Evolutionary conservation across 345 rosid species (phyloP).

Genomic region (Citrus inodora): DNA sequence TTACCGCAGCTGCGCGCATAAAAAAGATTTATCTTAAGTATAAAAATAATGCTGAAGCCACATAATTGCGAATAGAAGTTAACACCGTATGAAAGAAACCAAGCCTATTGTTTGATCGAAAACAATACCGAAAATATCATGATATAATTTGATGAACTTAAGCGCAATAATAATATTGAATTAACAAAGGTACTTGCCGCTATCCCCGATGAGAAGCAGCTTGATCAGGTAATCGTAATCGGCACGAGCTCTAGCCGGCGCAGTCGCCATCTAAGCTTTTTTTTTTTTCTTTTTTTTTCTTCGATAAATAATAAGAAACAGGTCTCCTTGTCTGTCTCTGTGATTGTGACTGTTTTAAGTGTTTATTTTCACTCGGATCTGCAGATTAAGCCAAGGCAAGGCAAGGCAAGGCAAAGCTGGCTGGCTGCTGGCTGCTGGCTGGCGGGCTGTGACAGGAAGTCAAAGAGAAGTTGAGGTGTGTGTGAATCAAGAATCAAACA

Average conservation of each 20-base stretch:
- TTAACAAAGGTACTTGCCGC: slow-evolving; percentile 26
- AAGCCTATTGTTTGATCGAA: not conserved
- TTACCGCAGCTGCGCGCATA: no score
- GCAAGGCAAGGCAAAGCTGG: not conserved
- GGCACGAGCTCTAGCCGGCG: slow-evolving; percentile 51
- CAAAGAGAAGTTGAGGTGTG: not conserved
- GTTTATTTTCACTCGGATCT: slow-evolving; percentile 6
- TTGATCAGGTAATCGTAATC: slow-evolving; percentile 52
- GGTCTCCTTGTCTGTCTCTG: not conserved
- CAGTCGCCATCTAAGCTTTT: slow-evolving; percentile 34
- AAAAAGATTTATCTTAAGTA: no score
- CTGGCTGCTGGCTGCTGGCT: not conserved
- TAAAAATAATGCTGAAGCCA: not conserved
- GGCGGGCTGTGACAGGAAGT: not conserved
- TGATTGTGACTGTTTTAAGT: not conserved
- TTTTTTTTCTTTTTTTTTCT: not conserved
- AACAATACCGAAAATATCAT: not conserved
- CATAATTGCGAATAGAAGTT: not conserved
- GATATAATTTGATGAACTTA: not conserved
- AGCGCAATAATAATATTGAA: not conserved
- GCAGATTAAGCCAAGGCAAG: not conserved
- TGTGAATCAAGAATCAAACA: not conserved
- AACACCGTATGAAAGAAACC: not conserved
- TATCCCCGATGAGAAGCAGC: slow-evolving; percentile 52
- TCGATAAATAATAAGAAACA: not conserved